These are phyloP conservation scores for Fusarium coffeatum DNA, from an alignment of 2,329 filamentous ascomycete species.

Conservation along the genomic window DNA sequence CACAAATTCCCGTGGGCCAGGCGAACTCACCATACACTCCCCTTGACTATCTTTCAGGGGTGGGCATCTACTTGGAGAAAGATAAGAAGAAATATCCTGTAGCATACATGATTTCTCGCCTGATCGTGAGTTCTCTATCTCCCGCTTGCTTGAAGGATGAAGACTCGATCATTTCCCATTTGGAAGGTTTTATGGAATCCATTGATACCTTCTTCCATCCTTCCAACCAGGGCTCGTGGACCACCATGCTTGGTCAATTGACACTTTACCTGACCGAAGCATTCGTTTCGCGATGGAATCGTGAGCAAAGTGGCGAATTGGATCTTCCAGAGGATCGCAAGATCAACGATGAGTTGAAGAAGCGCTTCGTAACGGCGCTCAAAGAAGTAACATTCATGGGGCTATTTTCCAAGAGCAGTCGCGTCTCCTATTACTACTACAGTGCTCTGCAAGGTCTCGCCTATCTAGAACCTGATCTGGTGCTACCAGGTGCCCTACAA, in stretches of 20 bases:
- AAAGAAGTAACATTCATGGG: constrained; percentile 98
- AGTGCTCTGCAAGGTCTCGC: constrained; percentile 90
- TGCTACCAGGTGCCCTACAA: constrained; percentile 92
- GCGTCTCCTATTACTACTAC: constrained; percentile 90
- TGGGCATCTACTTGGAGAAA: constrained; percentile 88
- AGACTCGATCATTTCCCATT: constrained; percentile 82
- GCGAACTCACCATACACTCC: constrained; percentile 91
- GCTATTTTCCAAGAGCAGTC: constrained; percentile 94
- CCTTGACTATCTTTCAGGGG: constrained; percentile 84
- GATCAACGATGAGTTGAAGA: constrained; percentile 84
- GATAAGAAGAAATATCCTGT: constrained; percentile 94
- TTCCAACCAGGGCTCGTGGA: constrained; percentile 94
- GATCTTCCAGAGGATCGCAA: constrained; percentile 83
- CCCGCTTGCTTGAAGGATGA: constrained; percentile 81
- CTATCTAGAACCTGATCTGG: constrained; percentile 89
- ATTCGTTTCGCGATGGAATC: constrained; percentile 97
- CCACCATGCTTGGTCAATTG: constrained; percentile 87
- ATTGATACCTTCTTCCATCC: constrained; percentile 99
- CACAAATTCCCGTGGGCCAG: constrained; percentile 97
- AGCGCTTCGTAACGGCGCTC: constrained; percentile 87
- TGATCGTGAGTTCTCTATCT: constrained; percentile 93
- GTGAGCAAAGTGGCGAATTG: constrained; percentile 92
- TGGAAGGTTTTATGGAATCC: constrained; percentile 92
- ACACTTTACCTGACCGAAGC: constrained; percentile 94
- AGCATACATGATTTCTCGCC: constrained; percentile 90